These are phyloP conservation scores for Solanum neorickii DNA, from an alignment of 257 asterid species.

Conservation along the genomic window DNA sequence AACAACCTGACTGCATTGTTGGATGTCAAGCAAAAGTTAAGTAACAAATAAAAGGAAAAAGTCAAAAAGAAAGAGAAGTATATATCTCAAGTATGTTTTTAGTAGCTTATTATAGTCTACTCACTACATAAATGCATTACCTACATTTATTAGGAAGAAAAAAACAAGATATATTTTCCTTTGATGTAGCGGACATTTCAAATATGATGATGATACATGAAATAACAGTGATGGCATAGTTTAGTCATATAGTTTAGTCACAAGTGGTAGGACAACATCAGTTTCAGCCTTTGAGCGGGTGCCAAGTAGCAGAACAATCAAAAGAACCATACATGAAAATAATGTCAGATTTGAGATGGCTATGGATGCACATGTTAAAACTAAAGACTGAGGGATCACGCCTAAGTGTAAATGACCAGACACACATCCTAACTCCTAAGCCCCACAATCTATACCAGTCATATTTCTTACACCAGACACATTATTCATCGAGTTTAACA, in stretches of 20 bases:
- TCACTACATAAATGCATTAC: not conserved
- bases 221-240: not conserved
- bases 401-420: not conserved
- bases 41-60: not conserved
- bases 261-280: not conserved
- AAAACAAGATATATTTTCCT: not conserved
- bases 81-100: not conserved
- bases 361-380: not conserved
- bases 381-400: not conserved
- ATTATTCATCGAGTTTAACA: not conserved
- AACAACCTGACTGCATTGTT: slow-evolving; percentile 34
- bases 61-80: not conserved
- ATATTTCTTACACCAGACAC: not conserved
- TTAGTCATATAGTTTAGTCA: not conserved
- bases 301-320: not conserved
- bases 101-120: not conserved
- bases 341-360: not conserved
- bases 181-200: not conserved
- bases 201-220: not conserved
- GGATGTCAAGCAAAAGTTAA: not conserved
- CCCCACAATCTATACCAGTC: not conserved
- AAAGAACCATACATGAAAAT: not conserved
- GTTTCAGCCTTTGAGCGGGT: not conserved
- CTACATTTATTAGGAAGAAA: not conserved
- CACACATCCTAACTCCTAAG: not conserved